Base-by-base conservation (phyloP, 768 basidiomycete species). In the Infundibulicybe gibba region DNA sequence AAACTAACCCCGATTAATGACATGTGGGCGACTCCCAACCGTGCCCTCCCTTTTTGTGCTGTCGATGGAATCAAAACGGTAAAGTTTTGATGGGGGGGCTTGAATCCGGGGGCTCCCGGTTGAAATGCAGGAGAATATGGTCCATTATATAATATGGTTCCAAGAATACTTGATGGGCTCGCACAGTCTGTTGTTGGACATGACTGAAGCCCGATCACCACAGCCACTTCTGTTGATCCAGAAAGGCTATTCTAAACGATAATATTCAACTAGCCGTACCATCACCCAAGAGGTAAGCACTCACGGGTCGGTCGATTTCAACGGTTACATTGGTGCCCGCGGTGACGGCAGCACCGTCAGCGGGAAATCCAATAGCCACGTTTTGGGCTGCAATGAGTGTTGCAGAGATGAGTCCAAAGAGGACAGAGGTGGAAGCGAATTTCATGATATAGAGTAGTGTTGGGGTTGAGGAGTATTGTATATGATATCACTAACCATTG, bases 271-370 rank as follows among this genome's bases (percentile, higher is more conserved):
- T 3, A n/a, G n/a, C 35, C 10, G 17, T 10, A 13, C 38, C 14
- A 11, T 38, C 38, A 14, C 8, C 10, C 37, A 19, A 10, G 19
- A 46, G 31, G 42, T 12, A 25, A 14, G 40, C 15, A 52, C 63
- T 31, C 49, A 70, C 67, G 1, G 63, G 66, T 11, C 59, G 52
- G 43, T 61, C 56, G 32, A 71, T 56, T 34, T 68, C 57, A 31
- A 70, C 68, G 10, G 59, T 66, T 42, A 71, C 47, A 25, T 54
- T 55, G 34, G 48, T 39, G 1, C 66, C 66, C 11, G 62, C 46
- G 2, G 40, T 49, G 33, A 70, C 49, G 1, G 46, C 51, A 6
- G 50, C 38, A 14, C 54, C 55, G 3, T 53, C 48, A 2, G 49
- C 38, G 1, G 69, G 70, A 12, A 52, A 44, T 2, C 53, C 67